A percentile compares a stretch with the other conserved stretches of the same genome.
These are phyloP conservation scores for Clitopilus hobsonii DNA, from an alignment of 768 basidiomycete species.

Conservation along the genomic window DNA sequence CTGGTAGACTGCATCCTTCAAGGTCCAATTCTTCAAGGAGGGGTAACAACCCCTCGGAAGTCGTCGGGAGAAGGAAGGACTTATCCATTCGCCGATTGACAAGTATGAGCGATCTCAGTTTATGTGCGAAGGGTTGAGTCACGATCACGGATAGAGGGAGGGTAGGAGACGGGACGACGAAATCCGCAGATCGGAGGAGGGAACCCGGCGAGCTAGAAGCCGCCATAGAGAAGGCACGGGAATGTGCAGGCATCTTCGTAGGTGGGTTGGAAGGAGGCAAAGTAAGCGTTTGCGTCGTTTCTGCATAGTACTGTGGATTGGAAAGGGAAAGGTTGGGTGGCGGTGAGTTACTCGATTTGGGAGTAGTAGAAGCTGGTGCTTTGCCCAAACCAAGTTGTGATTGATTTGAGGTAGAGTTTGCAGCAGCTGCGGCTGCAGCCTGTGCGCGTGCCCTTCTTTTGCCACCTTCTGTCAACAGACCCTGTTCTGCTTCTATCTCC, in stretches of 20 bases:
- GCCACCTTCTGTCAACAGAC: slow-evolving; percentile 70
- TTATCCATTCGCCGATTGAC: slow-evolving; percentile 64
- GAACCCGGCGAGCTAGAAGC: slow-evolving; percentile 19
- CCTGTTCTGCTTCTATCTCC: slow-evolving; percentile 78
- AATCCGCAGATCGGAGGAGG: slow-evolving; percentile 26
- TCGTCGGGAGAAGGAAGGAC: slow-evolving; percentile 49
- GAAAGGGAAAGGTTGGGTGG: slow-evolving; percentile 29
- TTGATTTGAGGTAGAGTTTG: slow-evolving; percentile 4
- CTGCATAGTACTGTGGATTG: slow-evolving; percentile 57
- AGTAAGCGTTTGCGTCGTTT: slow-evolving; percentile 51
- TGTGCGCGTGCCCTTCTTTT: slow-evolving; percentile 58
- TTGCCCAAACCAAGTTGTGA: slow-evolving; percentile 15
- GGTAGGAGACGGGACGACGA: slow-evolving; percentile 60
- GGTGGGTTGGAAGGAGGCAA: slow-evolving; percentile 60
- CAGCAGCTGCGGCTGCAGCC: slow-evolving; percentile 30
- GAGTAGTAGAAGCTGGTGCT: slow-evolving; percentile 14
- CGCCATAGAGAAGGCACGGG: slow-evolving; percentile 58
- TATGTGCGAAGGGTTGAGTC: slow-evolving; percentile 53
- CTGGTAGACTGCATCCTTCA: slow-evolving; percentile 67
- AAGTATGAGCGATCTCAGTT: slow-evolving; percentile 54
- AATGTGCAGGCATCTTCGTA: slow-evolving; percentile 44
- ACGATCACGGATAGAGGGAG: slow-evolving; percentile 63
- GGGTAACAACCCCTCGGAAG: slow-evolving; percentile 44
- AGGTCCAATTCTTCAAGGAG: slow-evolving; percentile 68
- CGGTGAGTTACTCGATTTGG: slow-evolving; percentile 21